Base-by-base conservation (phyloP, 176 grass and related monocot species). In the Bolboschoenus planiculmis region DNA sequence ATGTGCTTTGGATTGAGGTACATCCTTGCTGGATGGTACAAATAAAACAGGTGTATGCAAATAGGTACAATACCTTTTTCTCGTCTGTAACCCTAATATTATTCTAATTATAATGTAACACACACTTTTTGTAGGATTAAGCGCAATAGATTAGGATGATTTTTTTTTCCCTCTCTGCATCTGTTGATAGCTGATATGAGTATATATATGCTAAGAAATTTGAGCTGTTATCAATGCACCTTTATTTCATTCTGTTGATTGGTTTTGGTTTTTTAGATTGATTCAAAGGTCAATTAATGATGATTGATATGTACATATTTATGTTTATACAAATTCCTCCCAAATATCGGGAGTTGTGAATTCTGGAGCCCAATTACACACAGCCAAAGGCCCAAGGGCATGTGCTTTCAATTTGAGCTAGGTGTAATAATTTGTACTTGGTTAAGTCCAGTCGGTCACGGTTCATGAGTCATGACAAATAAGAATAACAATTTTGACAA, bases 11-110 rank as follows among this genome's bases (percentile, higher is more conserved):
- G 89, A 85, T 39, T 93, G 88, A 89, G 93, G 63, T 89, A 91
- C 56, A 67, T 91, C 58, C 87, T 97, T 51, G 88, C 93, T 16
- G 93, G 93, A 82, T 97, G 93, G 93, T 97, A 97, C 85, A 97
- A 97, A 88, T 91, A 81, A 93, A 59, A 5, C 21, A 59, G 21
- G 8, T 23, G 5, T 24, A 59, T 59, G 21, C 56, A 59, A 27
- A 59, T 16, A 58, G 56, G 23, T 26, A 59, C 56, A 24, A 7
- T 59, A 2, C 23, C 23, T 59, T 2, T 26, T 58, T n/a, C 21
- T n/a, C 7, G 7, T 24, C 7, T 7, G 21, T 58, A 7, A 58
- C 18, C 2, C 2, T 23, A 9, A 24, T 27, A 59, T 27, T 59
- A 59, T 10, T 59, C 7, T 24, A 59, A 24, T 59, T 23, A 23